Percentiles rank a stretch among this genome's conserved stretches.
Evolutionary conservation across 352 stramenopile species (phyloP).

Genomic region (Phytophthora quininea): DNA sequence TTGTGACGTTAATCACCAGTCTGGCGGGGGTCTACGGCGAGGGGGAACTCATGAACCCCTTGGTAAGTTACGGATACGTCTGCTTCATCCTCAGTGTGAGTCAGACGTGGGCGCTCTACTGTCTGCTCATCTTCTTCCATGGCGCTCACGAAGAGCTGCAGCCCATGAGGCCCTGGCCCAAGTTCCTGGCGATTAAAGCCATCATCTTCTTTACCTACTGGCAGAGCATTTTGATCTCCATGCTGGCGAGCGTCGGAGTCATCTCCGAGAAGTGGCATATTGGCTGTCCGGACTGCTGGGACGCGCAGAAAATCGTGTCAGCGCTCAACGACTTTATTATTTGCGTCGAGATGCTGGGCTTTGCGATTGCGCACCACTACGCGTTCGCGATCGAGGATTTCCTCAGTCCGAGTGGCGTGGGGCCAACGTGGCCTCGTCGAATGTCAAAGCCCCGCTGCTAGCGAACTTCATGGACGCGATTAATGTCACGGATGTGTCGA

Average conservation of each 20-base stretch:
- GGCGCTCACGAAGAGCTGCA: conserved; percentile 90
- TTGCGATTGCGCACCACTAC: conserved; percentile 92
- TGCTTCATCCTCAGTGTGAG: conserved; percentile 90
- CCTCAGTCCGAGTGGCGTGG: conserved; percentile 41
- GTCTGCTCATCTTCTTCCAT: conserved; percentile 92
- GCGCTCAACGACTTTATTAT: conserved; percentile 95
- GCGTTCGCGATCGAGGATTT: conserved; percentile 94
- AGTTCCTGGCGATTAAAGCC: conserved; percentile 94
- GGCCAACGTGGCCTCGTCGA: conserved; percentile 60
- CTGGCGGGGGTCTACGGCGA: conserved; percentile 90
- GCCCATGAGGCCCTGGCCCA: conserved; percentile 90
- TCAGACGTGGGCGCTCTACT: conserved; percentile 94
- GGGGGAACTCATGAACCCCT: conserved; percentile 85
- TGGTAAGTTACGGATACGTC: conserved; percentile 88
- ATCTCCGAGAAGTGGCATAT: conserved; percentile 89
- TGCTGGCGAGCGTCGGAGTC: conserved; percentile 85
- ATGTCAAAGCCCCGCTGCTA: conserved; percentile 85
- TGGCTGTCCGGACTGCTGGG: conserved; percentile 83
- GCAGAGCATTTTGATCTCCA: conserved; percentile 92
- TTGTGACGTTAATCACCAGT: conserved; percentile 88
- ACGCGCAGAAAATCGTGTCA: conserved; percentile 86
- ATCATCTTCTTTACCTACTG: conserved; percentile 97
- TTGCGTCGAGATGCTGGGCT: conserved; percentile 95
- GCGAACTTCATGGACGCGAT: conserved; percentile 91
- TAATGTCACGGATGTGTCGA: conserved; percentile 88